Evolutionary conservation across 257 asterid species (phyloP).

Genomic region (Eustoma russellianum): DNA sequence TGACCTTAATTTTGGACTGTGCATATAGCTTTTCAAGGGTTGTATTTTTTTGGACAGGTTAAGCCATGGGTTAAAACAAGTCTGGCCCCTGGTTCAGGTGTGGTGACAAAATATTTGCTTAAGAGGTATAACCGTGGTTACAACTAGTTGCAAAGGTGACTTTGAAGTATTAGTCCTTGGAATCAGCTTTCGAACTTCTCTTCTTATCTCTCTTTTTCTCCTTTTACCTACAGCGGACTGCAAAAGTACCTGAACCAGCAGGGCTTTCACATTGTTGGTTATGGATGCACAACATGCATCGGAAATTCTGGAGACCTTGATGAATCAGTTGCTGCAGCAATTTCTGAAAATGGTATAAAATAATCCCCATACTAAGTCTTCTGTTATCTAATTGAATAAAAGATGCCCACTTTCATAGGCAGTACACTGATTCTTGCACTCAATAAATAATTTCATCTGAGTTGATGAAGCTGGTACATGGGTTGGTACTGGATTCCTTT

Average conservation of each 20-base stretch:
- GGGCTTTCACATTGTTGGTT: conserved; percentile 90
- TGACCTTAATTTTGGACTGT: conserved; percentile 6
- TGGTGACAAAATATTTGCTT: conserved; percentile 68
- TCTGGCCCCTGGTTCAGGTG: conserved; percentile 98
- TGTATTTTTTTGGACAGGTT: conserved; percentile 37
- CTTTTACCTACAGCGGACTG: conserved; percentile 54
- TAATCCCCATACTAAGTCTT: too few relatives aligned
- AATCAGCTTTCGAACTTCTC: too few relatives aligned
- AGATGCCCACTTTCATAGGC: too few relatives aligned
- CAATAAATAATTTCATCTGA: too few relatives aligned
- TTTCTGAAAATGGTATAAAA: conserved; percentile 67
- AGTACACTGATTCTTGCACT: too few relatives aligned
- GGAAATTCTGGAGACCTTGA: conserved; percentile 89
- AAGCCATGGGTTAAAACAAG: conserved; percentile 99
- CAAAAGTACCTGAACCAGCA: conserved; percentile 72
- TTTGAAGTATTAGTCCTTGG: too few relatives aligned
- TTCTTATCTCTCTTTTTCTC: not conserved
- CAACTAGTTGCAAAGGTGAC: too few relatives aligned
- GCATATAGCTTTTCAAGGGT: not conserved
- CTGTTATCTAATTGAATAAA: too few relatives aligned
- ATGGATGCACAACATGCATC: conserved; percentile 97
- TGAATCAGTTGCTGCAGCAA: conserved; percentile 75
- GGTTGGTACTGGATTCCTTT: not conserved
- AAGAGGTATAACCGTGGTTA: conserved; percentile 50
- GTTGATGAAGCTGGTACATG: too few relatives aligned